These are phyloP conservation scores for Inga leiocalycina DNA, from an alignment of 306 rosid species.

Conservation along the genomic window DNA sequence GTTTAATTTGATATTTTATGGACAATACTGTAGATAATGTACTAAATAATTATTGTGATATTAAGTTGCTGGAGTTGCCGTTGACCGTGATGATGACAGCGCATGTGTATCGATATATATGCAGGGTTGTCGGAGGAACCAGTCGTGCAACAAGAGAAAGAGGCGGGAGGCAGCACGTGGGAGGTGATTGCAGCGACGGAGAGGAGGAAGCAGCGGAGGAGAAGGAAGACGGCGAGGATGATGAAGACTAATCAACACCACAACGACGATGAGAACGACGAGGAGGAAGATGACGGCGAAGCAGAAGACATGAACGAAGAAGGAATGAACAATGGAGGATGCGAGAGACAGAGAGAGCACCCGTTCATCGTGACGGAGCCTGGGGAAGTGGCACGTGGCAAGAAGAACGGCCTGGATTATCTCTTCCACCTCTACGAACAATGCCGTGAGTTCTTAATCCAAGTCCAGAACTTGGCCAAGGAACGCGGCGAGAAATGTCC, in stretches of 20 bases:
- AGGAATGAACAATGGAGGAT: conserved; percentile 10
- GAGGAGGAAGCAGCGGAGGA: conserved; percentile 52
- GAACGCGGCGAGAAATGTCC: conserved; percentile 98
- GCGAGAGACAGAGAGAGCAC: conserved; percentile 88
- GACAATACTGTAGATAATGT: background rate
- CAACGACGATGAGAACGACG: conserved; percentile 31
- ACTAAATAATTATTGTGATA: background rate
- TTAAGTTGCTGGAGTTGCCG: background rate
- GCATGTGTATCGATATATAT: background rate
- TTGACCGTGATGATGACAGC: background rate
- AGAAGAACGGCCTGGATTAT: conserved; percentile 94
- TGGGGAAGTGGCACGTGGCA: conserved; percentile 99
- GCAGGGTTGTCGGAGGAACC: conserved; percentile 94
- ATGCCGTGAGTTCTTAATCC: conserved; percentile 85
- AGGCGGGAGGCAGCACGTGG: conserved; percentile 72
- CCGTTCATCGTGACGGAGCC: conserved; percentile 97
- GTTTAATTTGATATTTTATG: background rate
- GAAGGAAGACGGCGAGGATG: conserved; percentile 36
- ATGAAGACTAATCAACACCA: conserved; percentile 16
- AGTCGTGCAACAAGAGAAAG: conserved; percentile 81
- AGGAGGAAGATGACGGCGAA: conserved; percentile 15
- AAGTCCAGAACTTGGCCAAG: conserved; percentile 85
- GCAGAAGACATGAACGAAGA: background rate
- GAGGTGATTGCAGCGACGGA: conserved; percentile 44
- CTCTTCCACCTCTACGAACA: conserved; percentile 92